phyloP scores from a whole-genome alignment of 495 filamentous ascomycete species.

The Chaetomium fimeti region DNA sequence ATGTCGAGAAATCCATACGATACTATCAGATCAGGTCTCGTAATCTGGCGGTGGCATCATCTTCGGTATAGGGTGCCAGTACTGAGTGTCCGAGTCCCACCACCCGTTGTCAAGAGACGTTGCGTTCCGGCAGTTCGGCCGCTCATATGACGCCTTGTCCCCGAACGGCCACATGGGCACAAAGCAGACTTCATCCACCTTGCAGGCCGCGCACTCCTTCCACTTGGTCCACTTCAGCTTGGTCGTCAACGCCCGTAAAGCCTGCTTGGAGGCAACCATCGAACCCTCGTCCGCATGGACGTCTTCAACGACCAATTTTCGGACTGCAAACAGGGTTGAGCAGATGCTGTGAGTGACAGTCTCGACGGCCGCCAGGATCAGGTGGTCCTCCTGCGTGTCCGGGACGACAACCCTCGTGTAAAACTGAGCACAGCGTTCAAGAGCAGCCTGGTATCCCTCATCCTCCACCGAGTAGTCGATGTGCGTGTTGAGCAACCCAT shows the following conservation, averaged over 20 bases:
- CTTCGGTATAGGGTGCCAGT: constrained; percentile 3
- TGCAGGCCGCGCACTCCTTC: constrained; percentile 59
- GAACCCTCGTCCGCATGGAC: constrained; percentile 17
- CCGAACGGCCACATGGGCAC: constrained; percentile 67
- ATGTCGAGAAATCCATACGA: background rate
- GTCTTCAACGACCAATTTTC: constrained; percentile 29
- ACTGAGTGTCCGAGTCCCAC: background rate
- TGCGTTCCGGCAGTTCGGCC: constrained; percentile 26
- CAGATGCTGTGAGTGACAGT: constrained; percentile 53
- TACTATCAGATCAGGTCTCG: background rate
- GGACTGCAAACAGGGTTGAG: constrained; percentile 46
- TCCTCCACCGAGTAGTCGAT: constrained; percentile 48
- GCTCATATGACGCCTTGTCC: constrained; percentile 27
- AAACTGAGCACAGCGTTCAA: constrained; percentile 51
- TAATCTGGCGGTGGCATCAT: background rate
- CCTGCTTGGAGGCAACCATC: constrained; percentile 6
- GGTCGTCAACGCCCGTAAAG: constrained; percentile 44
- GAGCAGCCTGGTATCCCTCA: constrained; percentile 40
- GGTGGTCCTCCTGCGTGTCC: constrained; percentile 37
- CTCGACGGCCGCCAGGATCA: constrained; percentile 46
- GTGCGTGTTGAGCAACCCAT: constrained; percentile 48
- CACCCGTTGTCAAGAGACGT: constrained; percentile 9
- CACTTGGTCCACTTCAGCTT: constrained; percentile 61
- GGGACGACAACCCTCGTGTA: constrained; percentile 35
- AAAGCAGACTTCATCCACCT: constrained; percentile 60